These are phyloP conservation scores for Fennellomyces sp. DNA, from an alignment of 371 early-diverging fungal species.

Conservation along the genomic window DNA sequence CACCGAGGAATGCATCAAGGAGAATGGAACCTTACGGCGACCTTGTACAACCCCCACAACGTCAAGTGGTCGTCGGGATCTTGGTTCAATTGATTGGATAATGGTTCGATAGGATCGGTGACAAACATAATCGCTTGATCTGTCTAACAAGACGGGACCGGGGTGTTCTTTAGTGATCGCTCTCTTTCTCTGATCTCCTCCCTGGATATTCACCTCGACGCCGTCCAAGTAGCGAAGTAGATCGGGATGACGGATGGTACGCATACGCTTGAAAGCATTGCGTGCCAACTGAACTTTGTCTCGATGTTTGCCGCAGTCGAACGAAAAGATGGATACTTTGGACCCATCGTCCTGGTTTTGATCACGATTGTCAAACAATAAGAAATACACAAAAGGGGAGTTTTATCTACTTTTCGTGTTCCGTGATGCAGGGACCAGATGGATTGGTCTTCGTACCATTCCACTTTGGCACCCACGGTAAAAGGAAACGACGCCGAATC, in stretches of 20 bases:
- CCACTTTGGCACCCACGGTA: slow-evolving; percentile 71
- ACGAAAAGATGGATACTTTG: slow-evolving; percentile 88
- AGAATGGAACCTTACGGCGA: slow-evolving; percentile 65
- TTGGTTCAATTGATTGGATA: slow-evolving; percentile 60
- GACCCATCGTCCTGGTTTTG: slow-evolving; percentile 66
- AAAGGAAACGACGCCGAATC: slow-evolving; percentile 77
- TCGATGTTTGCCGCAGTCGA: slow-evolving; percentile 68
- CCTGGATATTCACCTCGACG: slow-evolving; percentile 65
- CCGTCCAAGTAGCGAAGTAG: slow-evolving; percentile 85
- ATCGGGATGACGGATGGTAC: slow-evolving; percentile 92
- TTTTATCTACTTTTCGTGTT: slow-evolving; percentile 70
- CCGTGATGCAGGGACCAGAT: slow-evolving; percentile 84
- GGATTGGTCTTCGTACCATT: slow-evolving; percentile 61
- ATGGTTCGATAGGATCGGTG: slow-evolving; percentile 85
- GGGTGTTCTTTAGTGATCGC: not conserved
- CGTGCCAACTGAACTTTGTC: slow-evolving; percentile 79
- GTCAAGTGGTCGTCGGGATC: slow-evolving; percentile 68
- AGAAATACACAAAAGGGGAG: not conserved
- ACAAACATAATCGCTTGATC: slow-evolving; percentile 89
- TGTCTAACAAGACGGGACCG: slow-evolving; percentile 55
- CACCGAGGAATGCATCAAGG: not conserved
- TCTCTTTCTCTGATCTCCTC: not conserved
- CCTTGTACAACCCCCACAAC: slow-evolving; percentile 88
- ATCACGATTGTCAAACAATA: not conserved
- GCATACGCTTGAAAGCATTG: slow-evolving; percentile 85